phyloP scores from a whole-genome alignment of 345 rosid species.

The Cardamine resedifolia region DNA sequence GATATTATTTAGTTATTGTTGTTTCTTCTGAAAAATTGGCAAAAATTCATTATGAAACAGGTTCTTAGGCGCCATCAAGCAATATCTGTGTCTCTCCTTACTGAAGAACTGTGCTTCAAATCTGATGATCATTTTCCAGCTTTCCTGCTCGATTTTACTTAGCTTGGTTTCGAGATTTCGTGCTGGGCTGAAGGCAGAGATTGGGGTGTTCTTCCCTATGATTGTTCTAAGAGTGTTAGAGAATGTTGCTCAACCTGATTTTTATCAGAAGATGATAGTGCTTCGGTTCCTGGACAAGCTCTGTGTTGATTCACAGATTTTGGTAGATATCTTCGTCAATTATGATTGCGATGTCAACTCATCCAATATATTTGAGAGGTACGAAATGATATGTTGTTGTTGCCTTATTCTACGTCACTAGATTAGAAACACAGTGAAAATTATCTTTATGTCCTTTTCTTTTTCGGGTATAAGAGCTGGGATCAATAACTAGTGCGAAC shows the following conservation, averaged over 20 bases:
- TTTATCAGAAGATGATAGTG: slow-evolving; percentile 97
- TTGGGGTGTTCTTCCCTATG: slow-evolving; percentile 99
- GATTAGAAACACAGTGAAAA: slow-evolving; percentile 2
- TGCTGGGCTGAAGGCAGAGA: slow-evolving; percentile 99
- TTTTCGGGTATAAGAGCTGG: slow-evolving; percentile 4
- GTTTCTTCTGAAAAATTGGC: slow-evolving; percentile 20
- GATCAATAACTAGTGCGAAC: background rate
- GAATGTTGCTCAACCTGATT: slow-evolving; percentile 98
- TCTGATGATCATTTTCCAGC: slow-evolving; percentile 97
- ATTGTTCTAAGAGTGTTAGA: slow-evolving; percentile 94
- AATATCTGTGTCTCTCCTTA: slow-evolving; percentile 87
- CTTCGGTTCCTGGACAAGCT: slow-evolving; percentile 96
- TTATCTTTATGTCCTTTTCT: background rate
- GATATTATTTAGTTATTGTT: background rate
- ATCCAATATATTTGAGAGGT: slow-evolving; percentile 98
- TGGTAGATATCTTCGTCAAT: slow-evolving; percentile 96
- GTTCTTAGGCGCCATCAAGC: slow-evolving; percentile 98
- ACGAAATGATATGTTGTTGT: slow-evolving; percentile 18
- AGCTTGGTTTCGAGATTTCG: slow-evolving; percentile 96
- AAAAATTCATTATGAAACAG: slow-evolving; percentile 51
- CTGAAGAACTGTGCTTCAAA: slow-evolving; percentile 96
- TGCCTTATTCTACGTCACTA: slow-evolving; percentile 8
- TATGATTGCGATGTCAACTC: slow-evolving; percentile 99
- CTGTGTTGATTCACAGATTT: slow-evolving; percentile 93
- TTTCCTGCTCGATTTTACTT: slow-evolving; percentile 98